A percentile compares a stretch with the other conserved stretches of the same genome.
These are phyloP conservation scores for Trichocladium antarcticum DNA, from an alignment of 495 filamentous ascomycete genomes.

Conservation along the genomic window DNA sequence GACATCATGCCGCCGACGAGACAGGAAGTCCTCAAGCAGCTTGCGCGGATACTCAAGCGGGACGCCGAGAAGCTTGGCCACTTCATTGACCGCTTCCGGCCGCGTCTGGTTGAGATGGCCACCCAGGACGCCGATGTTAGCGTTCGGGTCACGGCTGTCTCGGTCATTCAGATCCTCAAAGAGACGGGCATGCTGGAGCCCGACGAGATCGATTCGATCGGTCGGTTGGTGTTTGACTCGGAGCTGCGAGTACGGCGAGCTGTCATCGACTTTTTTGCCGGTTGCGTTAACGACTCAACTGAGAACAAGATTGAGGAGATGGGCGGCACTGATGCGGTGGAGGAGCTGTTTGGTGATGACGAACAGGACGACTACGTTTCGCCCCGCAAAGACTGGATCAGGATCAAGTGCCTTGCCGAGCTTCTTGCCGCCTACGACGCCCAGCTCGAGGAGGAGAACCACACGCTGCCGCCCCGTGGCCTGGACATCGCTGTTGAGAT, in stretches of 20 bases:
- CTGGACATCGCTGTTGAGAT: constrained; percentile 37
- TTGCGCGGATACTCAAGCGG: constrained; percentile 64
- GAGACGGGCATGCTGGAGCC: constrained; percentile 81
- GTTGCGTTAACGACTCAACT: constrained; percentile 70
- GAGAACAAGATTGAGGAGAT: constrained; percentile 74
- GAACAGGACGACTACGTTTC: constrained; percentile 61
- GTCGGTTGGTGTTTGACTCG: constrained; percentile 74
- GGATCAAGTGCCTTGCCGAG: constrained; percentile 79
- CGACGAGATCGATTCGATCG: constrained; percentile 75
- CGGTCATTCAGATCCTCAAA: constrained; percentile 69
- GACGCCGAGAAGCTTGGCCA: constrained; percentile 67
- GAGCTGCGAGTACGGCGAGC: constrained; percentile 76
- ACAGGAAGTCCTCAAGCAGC: constrained; percentile 67
- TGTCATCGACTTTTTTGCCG: constrained; percentile 78
- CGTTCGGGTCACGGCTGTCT: constrained; percentile 67
- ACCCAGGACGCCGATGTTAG: constrained; percentile 63
- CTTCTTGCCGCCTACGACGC: constrained; percentile 68
- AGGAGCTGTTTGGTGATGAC: constrained; percentile 63
- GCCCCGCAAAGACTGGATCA: constrained; percentile 74
- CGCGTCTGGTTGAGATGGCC: constrained; percentile 88
- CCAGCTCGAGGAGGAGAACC: constrained; percentile 36
- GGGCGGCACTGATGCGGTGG: constrained; percentile 44
- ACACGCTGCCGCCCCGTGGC: constrained; percentile 29
- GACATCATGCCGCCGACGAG: constrained; percentile 59
- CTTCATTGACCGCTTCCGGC: constrained; percentile 82